Evolutionary conservation across 163 green algal species (phyloP), one percentile per base, ranked within the genome.

Genomic region (Botryococcus braunii): DNA sequence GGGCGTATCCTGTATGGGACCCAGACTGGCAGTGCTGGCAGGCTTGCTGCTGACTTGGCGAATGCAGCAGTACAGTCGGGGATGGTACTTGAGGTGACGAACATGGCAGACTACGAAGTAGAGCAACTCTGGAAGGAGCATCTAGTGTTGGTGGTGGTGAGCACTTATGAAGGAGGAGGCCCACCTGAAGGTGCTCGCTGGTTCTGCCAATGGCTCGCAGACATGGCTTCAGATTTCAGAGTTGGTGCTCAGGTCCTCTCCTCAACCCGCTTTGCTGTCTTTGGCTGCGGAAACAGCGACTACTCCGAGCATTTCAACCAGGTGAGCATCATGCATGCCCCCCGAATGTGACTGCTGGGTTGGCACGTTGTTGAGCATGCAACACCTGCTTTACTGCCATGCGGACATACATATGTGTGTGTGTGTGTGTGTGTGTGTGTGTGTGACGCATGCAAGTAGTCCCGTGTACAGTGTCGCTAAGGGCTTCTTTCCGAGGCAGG

Each of bases 301-400:
- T 90, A 90, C 66, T 68, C 56, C 7, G 65, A 70, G 11, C 59
- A 85, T 41, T 92, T 82, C 75, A 90, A 89, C 70, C 68, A 71
- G 9, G 75, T 38, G 41, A 46, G 23, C 21, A 21, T 55, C 37
- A 57, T 17, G 46, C 17, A 27, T 55, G 46, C n/a, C n/a, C n/a
- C n/a, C n/a, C n/a, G n/a, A n/a, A n/a, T n/a, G n/a, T n/a, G n/a
- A n/a, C n/a, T n/a, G n/a, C n/a, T n/a, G n/a, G n/a, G n/a, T n/a
- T n/a, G n/a, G n/a, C n/a, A n/a, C 31, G 52, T 9, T 62, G 21
- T 13, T n/a, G 52, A 55, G 46, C 13, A 55, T 27, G 21, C 46
- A 55, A 21, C 46, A 55, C 13, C 13, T 21, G 21, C 17, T 55
- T 21, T 13, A 55, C 21, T 55, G 46, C 46, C 13, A 13, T 55